Evolutionary conservation across 108 stramenopile genomes (phyloP).

Genomic region (Schizochytrium sp.): DNA sequence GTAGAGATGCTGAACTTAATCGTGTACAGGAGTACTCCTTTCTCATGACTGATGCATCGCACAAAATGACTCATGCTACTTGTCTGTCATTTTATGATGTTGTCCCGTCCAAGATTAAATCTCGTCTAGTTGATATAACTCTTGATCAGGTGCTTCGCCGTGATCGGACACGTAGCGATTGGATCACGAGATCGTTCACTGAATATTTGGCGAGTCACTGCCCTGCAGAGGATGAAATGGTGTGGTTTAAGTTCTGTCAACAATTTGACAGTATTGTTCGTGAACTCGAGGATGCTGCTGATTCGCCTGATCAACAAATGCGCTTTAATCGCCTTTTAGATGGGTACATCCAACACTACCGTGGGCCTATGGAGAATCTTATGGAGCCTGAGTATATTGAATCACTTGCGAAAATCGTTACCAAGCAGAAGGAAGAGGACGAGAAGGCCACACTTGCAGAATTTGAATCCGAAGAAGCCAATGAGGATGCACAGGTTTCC

Average conservation of each 20-base stretch:
- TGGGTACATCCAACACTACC: background rate
- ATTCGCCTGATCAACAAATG: constrained; percentile 2
- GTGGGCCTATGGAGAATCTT: constrained; percentile 2
- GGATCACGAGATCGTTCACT: background rate
- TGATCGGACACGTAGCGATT: constrained; percentile 28
- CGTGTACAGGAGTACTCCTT: background rate
- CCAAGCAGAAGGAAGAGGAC: background rate
- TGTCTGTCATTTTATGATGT: constrained; percentile 45
- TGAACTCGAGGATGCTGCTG: constrained; percentile 8
- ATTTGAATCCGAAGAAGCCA: background rate
- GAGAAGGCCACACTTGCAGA: background rate
- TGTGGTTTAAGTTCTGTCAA: constrained; percentile 55
- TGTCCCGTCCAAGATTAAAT: background rate
- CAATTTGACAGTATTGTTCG: constrained; percentile 31
- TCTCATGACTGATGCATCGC: background rate
- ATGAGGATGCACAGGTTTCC: background rate
- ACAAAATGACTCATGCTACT: background rate
- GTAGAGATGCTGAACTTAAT: background rate
- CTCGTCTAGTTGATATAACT: background rate
- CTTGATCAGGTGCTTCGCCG: constrained; percentile 12
- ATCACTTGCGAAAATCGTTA: background rate
- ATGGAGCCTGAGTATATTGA: constrained; percentile 27
- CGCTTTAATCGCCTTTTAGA: constrained; percentile 12
- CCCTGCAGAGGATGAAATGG: background rate
- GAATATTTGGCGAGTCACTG: background rate